phyloP scores from a whole-genome alignment of 1,139 yeast species.

The Lizanozyma gosingica region DNA sequence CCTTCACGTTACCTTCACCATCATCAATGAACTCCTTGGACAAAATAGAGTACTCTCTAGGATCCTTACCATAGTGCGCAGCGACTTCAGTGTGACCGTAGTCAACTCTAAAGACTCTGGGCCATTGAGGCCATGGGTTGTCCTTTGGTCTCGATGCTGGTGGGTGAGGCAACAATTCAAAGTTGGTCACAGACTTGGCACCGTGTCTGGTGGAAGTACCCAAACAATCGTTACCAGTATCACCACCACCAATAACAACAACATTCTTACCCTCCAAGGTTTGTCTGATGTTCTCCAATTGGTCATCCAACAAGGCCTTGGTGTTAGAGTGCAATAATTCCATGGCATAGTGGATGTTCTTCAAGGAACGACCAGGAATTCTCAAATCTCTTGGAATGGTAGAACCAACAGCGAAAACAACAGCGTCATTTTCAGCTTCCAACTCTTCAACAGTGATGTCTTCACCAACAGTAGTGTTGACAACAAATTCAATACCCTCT shows the following conservation, averaged over 20 bases:
- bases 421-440: constrained; percentile 63
- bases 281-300: constrained; percentile 67
- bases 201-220: constrained; percentile 98
- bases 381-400: constrained; percentile 93
- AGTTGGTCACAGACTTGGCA: constrained; percentile 90
- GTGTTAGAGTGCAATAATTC: constrained; percentile 83
- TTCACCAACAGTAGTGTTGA: constrained; percentile 77
- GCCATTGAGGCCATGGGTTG: constrained; percentile 99
- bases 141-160: constrained; percentile 81
- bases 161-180: constrained; percentile 91
- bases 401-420: constrained; percentile 89
- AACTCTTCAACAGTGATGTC: constrained; percentile 67
- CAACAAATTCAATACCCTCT: constrained; percentile 77
- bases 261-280: constrained; percentile 80
- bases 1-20: constrained; percentile 87
- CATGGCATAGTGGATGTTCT: constrained; percentile 93
- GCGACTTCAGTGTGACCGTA: constrained; percentile 96
- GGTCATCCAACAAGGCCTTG: constrained; percentile 75
- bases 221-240: constrained; percentile 97
- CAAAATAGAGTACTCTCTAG: constrained; percentile 91
- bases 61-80: constrained; percentile 93
- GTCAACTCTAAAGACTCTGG: constrained; percentile 93
- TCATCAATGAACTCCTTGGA: constrained; percentile 95
- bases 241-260: constrained; percentile 98
- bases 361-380: constrained; percentile 88